A percentile compares a stretch with the other conserved stretches of the same genome.
Conservation (phyloP, 139 green algal species). For the Haematococcus sp. region DNA sequence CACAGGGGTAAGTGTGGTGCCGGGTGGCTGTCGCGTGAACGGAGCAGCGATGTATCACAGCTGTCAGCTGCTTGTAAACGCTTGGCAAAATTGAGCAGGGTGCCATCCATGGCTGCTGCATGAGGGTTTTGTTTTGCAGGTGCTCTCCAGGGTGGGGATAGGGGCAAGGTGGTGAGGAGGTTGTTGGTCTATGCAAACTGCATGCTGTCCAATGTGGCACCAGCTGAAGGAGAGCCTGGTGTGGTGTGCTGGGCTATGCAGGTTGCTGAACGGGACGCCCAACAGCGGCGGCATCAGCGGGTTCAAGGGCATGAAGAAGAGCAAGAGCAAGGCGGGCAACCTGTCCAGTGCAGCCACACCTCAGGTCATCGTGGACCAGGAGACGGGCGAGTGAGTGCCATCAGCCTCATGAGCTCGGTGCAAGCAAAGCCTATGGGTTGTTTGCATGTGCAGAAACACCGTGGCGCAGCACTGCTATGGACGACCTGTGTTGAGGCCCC, state of each 20-base stretch:
- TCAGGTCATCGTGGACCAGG: slow-evolving; percentile 2
- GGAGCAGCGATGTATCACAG: background rate
- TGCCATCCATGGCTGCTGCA: too few relatives aligned
- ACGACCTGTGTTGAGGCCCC: too few relatives aligned
- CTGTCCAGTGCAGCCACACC: background rate
- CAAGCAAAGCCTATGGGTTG: too few relatives aligned
- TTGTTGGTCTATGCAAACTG: background rate
- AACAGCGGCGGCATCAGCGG: background rate
- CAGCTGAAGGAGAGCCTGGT: background rate
- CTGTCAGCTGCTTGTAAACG: background rate
- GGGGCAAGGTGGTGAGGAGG: background rate
- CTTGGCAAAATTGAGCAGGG: too few relatives aligned
- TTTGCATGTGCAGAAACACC: too few relatives aligned
- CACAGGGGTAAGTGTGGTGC: background rate
- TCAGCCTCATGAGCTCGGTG: too few relatives aligned
- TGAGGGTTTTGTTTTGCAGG: too few relatives aligned
- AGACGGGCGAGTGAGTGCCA: slow-evolving; percentile 10
- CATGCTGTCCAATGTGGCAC: background rate
- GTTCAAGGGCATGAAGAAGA: background rate
- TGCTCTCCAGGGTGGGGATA: too few relatives aligned
- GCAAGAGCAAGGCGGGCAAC: background rate
- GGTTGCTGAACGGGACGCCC: background rate
- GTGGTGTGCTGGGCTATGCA: background rate
- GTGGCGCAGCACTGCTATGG: too few relatives aligned
- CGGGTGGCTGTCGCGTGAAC: background rate